Evolutionary conservation across 805 yeast species (phyloP).

Genomic region (Clavispora santaluciae): DNA sequence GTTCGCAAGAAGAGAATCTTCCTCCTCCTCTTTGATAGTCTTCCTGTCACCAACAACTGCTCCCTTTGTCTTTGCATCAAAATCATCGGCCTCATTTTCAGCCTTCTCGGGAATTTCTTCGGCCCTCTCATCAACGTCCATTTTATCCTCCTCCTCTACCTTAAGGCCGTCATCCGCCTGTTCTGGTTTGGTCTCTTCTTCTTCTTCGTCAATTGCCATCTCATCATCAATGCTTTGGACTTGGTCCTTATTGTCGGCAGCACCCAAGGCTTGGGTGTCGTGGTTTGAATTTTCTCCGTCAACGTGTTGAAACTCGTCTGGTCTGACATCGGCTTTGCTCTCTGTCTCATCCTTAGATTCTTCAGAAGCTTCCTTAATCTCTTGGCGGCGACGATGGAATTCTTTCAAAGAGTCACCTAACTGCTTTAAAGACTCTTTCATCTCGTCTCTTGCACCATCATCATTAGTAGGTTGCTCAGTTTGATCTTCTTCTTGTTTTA

Average conservation of each 20-base stretch:
- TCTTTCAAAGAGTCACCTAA: constrained; percentile 90
- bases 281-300: constrained; percentile 73
- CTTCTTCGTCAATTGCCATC: constrained; percentile 74
- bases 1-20: constrained; percentile 12
- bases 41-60: constrained; percentile 48
- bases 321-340: constrained; percentile 60
- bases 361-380: constrained; percentile 63
- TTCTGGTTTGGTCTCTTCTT: constrained; percentile 18
- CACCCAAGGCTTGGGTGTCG: constrained; percentile 90
- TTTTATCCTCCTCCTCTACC: constrained; percentile 23
- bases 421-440: constrained; percentile 75
- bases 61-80: constrained; percentile 46
- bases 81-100: constrained; percentile 31
- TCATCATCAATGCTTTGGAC: constrained; percentile 72
- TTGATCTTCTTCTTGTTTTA: constrained; percentile 36
- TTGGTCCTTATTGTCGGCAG: constrained; percentile 71
- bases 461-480: constrained; percentile 36
- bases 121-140: constrained; percentile 26
- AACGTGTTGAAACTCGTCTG: constrained; percentile 82
- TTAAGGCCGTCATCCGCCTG: constrained; percentile 26
- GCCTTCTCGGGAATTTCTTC: constrained; percentile 24
- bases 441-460: constrained; percentile 59
- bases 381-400: constrained; percentile 85
- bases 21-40: constrained; percentile 15
- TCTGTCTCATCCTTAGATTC: constrained; percentile 41